Base-by-base conservation (phyloP, 2,329 filamentous ascomycete genomes). In the Fusarium sp. region DNA sequence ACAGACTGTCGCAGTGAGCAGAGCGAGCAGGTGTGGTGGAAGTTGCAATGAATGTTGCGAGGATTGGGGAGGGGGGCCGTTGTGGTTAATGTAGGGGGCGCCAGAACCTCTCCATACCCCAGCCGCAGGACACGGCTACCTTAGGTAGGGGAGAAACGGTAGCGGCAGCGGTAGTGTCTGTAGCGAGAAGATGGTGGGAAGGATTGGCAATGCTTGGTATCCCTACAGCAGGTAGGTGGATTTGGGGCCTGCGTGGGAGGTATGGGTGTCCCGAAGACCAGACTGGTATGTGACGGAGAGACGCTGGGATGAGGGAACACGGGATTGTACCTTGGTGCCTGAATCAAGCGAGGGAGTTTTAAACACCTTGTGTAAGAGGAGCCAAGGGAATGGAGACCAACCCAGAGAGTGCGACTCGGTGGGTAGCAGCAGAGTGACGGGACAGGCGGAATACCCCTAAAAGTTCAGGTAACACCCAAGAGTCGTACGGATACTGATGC, bases 11-110 rank as follows among this genome's bases (percentile, higher is more conserved):
- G 69, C 62, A 75, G 64, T 54, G 65, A 67, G 64, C 23, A 61
- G 54, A 35, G 49, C 23, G 37, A 40, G 64, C 61, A 71, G 67
- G 72, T 69, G 72, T 72, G 75, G 73, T 76, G 74, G 64, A 66
- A 77, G 74, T 64, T 75, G 70, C 75, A 74, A 70, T 77, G 75
- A 72, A 67, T 76, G 75, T 74, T 68, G 67, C 52, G 64, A 54
- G 49, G 57, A 60, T 56, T 61, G 52, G 67, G 57, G 62, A 54
- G 61, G 62, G 67, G 67, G 69, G 73, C 67, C 43, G 69, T 62
- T 64, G 64, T 64, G 64, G 63, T 77, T 76, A 77, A 76, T 75
- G 75, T 77, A 77, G 64, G 71, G 64, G 59, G 72, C 67, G 54
- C 64, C 68, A 71, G 61, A 62, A 62, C 60, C 58, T 56, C 46